Base-by-base conservation (phyloP, 1,139 yeast species). In the Blastobotrys buckinghamii region DNA sequence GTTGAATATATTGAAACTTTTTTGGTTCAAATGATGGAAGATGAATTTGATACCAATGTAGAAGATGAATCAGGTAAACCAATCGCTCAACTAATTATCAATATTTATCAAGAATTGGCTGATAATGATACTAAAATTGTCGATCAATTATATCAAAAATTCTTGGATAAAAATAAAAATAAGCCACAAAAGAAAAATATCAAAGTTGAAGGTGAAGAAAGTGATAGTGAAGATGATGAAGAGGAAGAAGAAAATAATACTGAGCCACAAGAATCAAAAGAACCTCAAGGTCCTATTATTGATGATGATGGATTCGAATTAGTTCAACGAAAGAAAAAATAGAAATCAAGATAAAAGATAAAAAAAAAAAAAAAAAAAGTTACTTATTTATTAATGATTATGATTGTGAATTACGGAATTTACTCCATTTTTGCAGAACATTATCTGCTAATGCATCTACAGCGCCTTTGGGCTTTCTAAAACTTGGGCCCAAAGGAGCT, bases 251-350 rank as follows among this genome's bases (percentile, higher is more conserved):
- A 63, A 0, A 66, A 60, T 2, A 66, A 60, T 1, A 67, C 61
- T 1, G 75, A 71, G 6, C 73, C 67, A 1, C 72, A 63, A 0
- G 66, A 61, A 2, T 66, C 43, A 50, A 59, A 26, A 55, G 56
- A 35, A 62, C 66, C 26, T 69, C 78, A 75, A 22, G 69, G 63
- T 15, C 96, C 96, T 8, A 64, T 85, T 12, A 75, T 90, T 12
- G 97, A 90, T 64, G 97, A 90, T 30, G 97, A 90, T 63, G 97
- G 97, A 1, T 90, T 90, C 62, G 92, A 89, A 59, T 68, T 89
- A 53, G 97, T 90, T 9, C 88, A 82, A 60, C 41, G 45, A 24
- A 41, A 42, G 32, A 40, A 33, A 29, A 43, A 47, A 27, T 40
- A 47, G n/a, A n/a, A n/a, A n/a, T n/a, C n/a, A n/a, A n/a, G n/a